phyloP scores from a whole-genome alignment of 371 early-diverging fungal genomes.

The Mortierella sp. region DNA sequence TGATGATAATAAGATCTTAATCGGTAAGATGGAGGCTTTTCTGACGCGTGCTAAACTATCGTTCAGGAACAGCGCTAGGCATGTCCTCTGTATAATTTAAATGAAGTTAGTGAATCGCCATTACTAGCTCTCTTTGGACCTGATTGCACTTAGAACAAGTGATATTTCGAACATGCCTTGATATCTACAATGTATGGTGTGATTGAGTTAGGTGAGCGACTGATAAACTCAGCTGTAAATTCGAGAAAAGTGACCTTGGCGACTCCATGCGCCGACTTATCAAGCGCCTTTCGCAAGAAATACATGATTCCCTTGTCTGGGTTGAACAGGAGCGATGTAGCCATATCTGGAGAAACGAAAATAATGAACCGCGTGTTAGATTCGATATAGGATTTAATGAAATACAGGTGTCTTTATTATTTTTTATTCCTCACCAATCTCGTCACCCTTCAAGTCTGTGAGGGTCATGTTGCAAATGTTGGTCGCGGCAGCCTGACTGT shows the following conservation, averaged over 20 bases:
- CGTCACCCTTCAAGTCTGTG: slow-evolving; percentile 38
- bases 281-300: slow-evolving; percentile 43
- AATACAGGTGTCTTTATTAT: not conserved
- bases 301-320: slow-evolving; percentile 35
- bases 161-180: slow-evolving; percentile 20
- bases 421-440: slow-evolving; percentile 28
- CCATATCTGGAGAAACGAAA: slow-evolving; percentile 38
- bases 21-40: slow-evolving; percentile 38
- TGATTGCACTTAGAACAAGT: not conserved
- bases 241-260: slow-evolving; percentile 54
- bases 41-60: slow-evolving; percentile 41
- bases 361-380: not conserved
- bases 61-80: slow-evolving; percentile 38
- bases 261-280: slow-evolving; percentile 28
- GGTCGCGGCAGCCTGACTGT: slow-evolving; percentile 48
- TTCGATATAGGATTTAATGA: not conserved
- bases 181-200: slow-evolving; percentile 48
- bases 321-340: slow-evolving; percentile 42
- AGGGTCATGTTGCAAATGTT: slow-evolving; percentile 50
- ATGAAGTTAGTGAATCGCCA: not conserved
- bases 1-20: slow-evolving; percentile 46
- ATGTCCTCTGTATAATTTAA: slow-evolving; percentile 27
- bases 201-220: slow-evolving; percentile 31
- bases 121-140: no score
- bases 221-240: slow-evolving; percentile 52